A percentile compares a stretch with the other conserved stretches of the same genome.
Evolutionary conservation across 805 yeast genomes (phyloP).

Genomic region (Wickerhamomyces sydowiorum): DNA sequence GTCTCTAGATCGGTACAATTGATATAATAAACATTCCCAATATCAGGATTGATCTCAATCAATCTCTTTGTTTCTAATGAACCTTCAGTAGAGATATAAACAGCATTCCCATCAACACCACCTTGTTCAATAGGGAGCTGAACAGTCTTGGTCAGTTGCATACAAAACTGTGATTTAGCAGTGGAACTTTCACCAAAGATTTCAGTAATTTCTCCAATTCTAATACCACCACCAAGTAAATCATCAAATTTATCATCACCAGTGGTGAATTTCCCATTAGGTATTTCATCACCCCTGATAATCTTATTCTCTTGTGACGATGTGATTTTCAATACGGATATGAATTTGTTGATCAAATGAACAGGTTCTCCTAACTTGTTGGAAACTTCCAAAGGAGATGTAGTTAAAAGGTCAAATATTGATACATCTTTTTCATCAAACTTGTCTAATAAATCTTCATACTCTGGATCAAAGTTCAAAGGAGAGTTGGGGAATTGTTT

Average conservation of each 20-base stretch:
- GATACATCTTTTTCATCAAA: constrained; percentile 27
- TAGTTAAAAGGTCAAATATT: constrained; percentile 34
- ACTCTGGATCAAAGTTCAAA: constrained; percentile 29
- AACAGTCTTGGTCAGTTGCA: constrained; percentile 58
- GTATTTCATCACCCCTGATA: constrained; percentile 2
- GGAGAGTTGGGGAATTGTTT: constrained; percentile 32
- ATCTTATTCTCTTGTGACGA: constrained; percentile 8
- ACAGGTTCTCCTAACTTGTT: constrained; percentile 27
- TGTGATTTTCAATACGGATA: constrained; percentile 13
- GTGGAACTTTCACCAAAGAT: constrained; percentile 79
- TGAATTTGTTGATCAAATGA: constrained; percentile 26
- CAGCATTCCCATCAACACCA: constrained; percentile 45
- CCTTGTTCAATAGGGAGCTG: constrained; percentile 43
- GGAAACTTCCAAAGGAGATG: constrained; percentile 29
- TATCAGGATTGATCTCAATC: constrained; percentile 35
- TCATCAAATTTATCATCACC: constrained; percentile 48
- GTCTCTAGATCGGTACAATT: constrained; percentile 63
- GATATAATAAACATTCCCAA: constrained; percentile 41
- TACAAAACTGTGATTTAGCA: constrained; percentile 79
- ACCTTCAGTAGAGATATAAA: constrained; percentile 79
- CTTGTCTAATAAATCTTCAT: constrained; percentile 22
- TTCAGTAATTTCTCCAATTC: constrained; percentile 57
- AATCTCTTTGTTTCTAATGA: constrained; percentile 63
- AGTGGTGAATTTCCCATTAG: constrained; percentile 34
- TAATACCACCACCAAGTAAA: constrained; percentile 51